phyloP scores from a whole-genome alignment of 305 asterid species.

The Caryopteris hybrid region DNA sequence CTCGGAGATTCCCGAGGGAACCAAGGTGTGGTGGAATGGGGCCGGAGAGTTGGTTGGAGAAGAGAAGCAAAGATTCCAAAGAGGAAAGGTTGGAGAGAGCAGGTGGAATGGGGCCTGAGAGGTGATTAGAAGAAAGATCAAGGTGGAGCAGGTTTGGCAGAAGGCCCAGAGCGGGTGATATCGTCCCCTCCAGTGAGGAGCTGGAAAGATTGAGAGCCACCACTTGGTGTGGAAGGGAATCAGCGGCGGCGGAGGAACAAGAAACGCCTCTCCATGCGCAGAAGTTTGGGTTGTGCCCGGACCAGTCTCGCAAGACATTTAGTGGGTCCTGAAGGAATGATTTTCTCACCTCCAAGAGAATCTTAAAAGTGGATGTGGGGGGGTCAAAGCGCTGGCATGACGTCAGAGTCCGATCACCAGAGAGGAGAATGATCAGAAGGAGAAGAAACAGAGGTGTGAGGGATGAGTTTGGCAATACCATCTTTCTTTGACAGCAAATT shows the following conservation, averaged over 20 bases:
- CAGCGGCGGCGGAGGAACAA: slow-evolving; percentile 18
- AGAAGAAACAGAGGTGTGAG: neutral
- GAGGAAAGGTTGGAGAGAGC: slow-evolving; percentile 65
- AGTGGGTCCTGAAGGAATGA: slow-evolving; percentile 50
- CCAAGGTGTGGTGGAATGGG: slow-evolving; percentile 62
- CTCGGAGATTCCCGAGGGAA: slow-evolving; percentile 36
- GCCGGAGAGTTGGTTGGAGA: slow-evolving; percentile 80
- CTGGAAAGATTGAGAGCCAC: slow-evolving; percentile 47
- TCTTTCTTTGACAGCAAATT: no score
- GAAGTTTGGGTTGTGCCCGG: slow-evolving; percentile 31
- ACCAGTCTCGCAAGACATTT: slow-evolving; percentile 56
- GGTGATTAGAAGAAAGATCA: slow-evolving; percentile 58
- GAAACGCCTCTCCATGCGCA: slow-evolving; percentile 73
- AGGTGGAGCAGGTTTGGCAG: slow-evolving; percentile 79
- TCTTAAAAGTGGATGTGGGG: slow-evolving; percentile 16
- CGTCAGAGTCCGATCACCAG: neutral
- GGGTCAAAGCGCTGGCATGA: slow-evolving; percentile 1
- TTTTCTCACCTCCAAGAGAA: slow-evolving; percentile 50
- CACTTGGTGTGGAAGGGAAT: neutral
- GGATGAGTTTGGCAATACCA: no score
- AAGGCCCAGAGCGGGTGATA: slow-evolving; percentile 59
- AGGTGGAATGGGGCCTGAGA: slow-evolving; percentile 92
- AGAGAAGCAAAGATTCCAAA: slow-evolving; percentile 62
- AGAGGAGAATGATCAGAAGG: slow-evolving; percentile 5
- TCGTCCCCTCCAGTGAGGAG: slow-evolving; percentile 53